Base-by-base conservation (phyloP, 2,329 filamentous ascomycete species). In the Pestalotiopsis sp. region DNA sequence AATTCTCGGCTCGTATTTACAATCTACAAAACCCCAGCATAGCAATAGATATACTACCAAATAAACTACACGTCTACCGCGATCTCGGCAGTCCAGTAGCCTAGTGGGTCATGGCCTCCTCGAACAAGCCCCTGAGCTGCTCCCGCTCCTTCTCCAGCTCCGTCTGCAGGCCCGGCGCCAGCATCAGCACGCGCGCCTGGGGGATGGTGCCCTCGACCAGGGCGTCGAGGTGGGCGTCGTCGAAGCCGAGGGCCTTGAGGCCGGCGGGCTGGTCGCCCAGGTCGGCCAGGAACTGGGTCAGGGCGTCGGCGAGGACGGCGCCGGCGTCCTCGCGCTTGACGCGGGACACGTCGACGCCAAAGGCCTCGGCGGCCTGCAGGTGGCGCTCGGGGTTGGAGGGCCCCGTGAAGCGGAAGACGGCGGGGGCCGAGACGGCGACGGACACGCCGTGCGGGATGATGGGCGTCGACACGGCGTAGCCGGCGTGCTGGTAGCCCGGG, bases 371-470 rank as follows among this genome's bases (percentile, higher is more conserved):
- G 0, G 95, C 96, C 4, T 91, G 90, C 45, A 99, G 83, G 82
- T 99, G 96, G 11, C 96, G 90, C 66, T 97, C 94, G 0, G 96
- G 96, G 77, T 98, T 98, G 1, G 93, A 96, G 1, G 95, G 87
- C 0, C 87, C 95, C 0, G 95, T 99, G 82, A 98, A 98, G 38
- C 89, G 90, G 87, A 98, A 99, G 1, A 98, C 95, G 0, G 95
- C 93, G 0, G 96, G 95, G 0, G 95, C 94, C 0, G 94, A 95
- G 6, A 98, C 95, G 3, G 95, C 96, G 1, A 99, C 96, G 1
- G 92, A 95, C 27, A 99, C 96, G 66, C 96, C 96, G 79, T 99
- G 96, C 0, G 96, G 96, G 76, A 99, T 98, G 75, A 99, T 92
- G 11, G 93, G 90, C 38, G 86, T 79, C 31, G 88, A 81, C 7